Base-by-base conservation (phyloP, 2,329 filamentous ascomycete genomes). In the Arthrocladium fulminans region DNA sequence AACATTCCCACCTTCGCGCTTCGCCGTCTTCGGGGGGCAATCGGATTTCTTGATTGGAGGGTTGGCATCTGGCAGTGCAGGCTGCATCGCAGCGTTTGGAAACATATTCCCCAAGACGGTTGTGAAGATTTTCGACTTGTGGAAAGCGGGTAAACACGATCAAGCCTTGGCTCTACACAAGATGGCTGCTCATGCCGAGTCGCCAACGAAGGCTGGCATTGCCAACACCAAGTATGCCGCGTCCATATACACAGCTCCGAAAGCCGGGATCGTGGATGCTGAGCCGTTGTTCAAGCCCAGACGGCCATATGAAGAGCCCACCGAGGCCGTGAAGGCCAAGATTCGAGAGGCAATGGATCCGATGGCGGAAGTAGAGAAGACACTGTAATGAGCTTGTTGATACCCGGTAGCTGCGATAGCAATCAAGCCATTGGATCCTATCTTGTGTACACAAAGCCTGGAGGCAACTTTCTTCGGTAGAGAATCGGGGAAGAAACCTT, bases 21-120 rank as follows among this genome's bases (percentile, higher is more conserved):
- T 88, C 59, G 76, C 81, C 1, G 76, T 80, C 0, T 87, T 79
- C 58, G 83, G 82, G 1, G 85, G 85, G 0, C 83, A 88, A 66
- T 79, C 77, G 1, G 84, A 88, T 59, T 88, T 85, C 62, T 64
- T 88, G 34, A 66, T 80, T 23, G 75, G 72, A 1, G 76, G 74
- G 0, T 55, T 81, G 12, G 69, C 70, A 1, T 69, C 71, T 2
- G 77, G 77, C 1, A 71, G 68, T 17, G 70, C 72, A 0, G 77
- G 77, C 1, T 78, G 74, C 52, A 76, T 81, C 44, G 71, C 74
- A 1, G 76, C 72, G 1, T 80, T 80, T 58, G 74, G 72, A 25
- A 80, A 79, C 53, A 66, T 77, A 1, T 77, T 77, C 50, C 76
- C 75, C 0, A 75, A 73, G 58, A 72, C 75, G 0, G 69, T 80